Percentiles rank a stretch among this genome's conserved stretches.
Conservation (phyloP, 2,329 filamentous ascomycete species). For the Xylaria hypoxylon region DNA sequence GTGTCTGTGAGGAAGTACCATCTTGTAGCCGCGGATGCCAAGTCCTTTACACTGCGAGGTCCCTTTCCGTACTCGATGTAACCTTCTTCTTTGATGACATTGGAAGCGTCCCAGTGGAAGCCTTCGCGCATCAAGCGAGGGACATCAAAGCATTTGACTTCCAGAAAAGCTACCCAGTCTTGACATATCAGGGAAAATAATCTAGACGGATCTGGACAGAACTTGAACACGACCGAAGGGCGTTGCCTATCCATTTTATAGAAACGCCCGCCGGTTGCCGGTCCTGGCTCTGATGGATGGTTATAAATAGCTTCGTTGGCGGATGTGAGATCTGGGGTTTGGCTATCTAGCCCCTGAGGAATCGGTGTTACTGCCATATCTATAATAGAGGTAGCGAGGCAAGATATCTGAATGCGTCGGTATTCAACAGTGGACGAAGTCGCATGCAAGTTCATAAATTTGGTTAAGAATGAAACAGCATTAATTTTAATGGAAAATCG, state of each 20-base stretch:
- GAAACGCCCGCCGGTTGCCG: constrained; percentile 21
- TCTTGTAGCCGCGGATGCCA: no score
- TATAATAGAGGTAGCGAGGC: background rate
- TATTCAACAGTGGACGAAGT: background rate
- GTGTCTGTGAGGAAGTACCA: constrained; percentile 16
- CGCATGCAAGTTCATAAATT: background rate
- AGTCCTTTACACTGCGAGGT: background rate
- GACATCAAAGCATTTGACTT: constrained; percentile 25
- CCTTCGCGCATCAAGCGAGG: constrained; percentile 33
- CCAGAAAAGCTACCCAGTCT: constrained; percentile 13
- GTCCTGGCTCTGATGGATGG: constrained; percentile 15
- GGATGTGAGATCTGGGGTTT: background rate
- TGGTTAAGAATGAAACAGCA: constrained; percentile 6
- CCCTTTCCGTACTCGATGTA: background rate
- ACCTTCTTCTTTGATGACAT: constrained; percentile 27
- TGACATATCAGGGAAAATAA: background rate
- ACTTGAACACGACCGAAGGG: constrained; percentile 14
- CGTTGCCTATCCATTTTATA: constrained; percentile 14
- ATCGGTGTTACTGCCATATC: constrained; percentile 2
- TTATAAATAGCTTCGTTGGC: constrained; percentile 4
- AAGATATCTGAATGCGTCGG: background rate
- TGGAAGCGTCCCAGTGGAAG: constrained; percentile 22
- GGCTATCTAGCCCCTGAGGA: background rate
- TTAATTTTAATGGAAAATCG: background rate
- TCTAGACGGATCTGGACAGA: constrained; percentile 14